Evolutionary conservation across 2,329 filamentous ascomycete species (phyloP).

Genomic region (Bimuria novae-zelandiae): DNA sequence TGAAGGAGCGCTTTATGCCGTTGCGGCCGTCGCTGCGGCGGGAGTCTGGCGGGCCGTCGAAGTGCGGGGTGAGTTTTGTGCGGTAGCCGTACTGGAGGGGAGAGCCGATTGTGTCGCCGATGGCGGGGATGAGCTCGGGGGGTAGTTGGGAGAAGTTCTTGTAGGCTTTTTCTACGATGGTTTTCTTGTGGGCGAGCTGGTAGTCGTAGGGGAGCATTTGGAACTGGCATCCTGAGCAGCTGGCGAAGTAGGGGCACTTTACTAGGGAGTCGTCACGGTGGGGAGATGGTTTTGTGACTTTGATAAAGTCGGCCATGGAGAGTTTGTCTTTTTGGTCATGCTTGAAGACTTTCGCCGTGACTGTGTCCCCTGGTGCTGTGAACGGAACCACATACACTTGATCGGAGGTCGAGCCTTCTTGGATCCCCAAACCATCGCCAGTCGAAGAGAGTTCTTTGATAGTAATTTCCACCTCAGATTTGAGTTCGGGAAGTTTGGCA

Average conservation of each 20-base stretch:
- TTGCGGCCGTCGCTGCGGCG: slow-evolving; percentile 53
- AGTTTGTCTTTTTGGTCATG: slow-evolving; percentile 70
- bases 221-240: slow-evolving; percentile 90
- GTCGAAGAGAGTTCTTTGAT: slow-evolving; percentile 85
- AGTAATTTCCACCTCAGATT: slow-evolving; percentile 80
- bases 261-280: slow-evolving; percentile 77
- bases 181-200: slow-evolving; percentile 82
- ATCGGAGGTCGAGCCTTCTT: slow-evolving; percentile 63
- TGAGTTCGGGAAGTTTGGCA: slow-evolving; percentile 63
- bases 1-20: slow-evolving; percentile 61
- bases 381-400: slow-evolving; percentile 89
- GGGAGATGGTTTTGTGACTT: slow-evolving; percentile 72
- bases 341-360: slow-evolving; percentile 76
- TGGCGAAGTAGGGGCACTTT: slow-evolving; percentile 82
- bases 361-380: slow-evolving; percentile 79
- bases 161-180: slow-evolving; percentile 89
- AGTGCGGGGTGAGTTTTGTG: slow-evolving; percentile 96
- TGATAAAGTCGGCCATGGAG: slow-evolving; percentile 80
- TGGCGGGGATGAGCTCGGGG: slow-evolving; percentile 72
- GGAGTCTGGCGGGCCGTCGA: slow-evolving; percentile 72
- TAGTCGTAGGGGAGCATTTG: slow-evolving; percentile 92
- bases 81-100: slow-evolving; percentile 92
- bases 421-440: slow-evolving; percentile 83
- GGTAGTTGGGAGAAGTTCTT: slow-evolving; percentile 85
- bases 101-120: slow-evolving; percentile 85